phyloP scores from a whole-genome alignment of 2,329 filamentous ascomycete species.

The Scedosporium boydii region DNA sequence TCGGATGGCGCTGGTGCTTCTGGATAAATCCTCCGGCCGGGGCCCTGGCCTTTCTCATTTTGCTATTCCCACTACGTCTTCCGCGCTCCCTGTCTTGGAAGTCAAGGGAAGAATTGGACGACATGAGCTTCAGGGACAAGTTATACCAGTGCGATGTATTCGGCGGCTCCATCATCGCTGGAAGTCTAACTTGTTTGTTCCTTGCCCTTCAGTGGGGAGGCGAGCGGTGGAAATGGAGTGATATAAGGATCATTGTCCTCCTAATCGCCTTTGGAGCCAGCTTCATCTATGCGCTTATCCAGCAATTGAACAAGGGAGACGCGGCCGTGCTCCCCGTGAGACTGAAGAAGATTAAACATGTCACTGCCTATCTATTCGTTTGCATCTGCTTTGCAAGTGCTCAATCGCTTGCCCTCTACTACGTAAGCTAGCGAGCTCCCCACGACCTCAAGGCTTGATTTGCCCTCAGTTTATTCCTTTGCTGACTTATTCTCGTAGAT shows the following conservation, averaged over 20 bases:
- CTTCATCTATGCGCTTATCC: slow-evolving; percentile 17
- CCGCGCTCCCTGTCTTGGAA: slow-evolving; percentile 20
- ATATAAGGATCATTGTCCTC: slow-evolving; percentile 23
- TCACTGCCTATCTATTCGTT: slow-evolving; percentile 22
- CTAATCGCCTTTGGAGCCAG: slow-evolving; percentile 23
- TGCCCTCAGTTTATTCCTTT: neutral
- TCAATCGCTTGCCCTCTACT: slow-evolving; percentile 24
- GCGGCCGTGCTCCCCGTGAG: slow-evolving; percentile 30
- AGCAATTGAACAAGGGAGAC: slow-evolving; percentile 23
- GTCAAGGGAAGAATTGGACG: neutral
- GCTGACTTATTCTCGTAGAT: slow-evolving; percentile 10
- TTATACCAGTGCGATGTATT: neutral
- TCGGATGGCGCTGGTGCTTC: slow-evolving; percentile 53
- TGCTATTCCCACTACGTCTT: slow-evolving; percentile 40
- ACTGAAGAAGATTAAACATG: slow-evolving; percentile 26
- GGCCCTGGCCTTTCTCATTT: slow-evolving; percentile 33
- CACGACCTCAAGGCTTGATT: neutral
- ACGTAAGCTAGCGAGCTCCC: slow-evolving; percentile 6
- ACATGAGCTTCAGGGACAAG: neutral
- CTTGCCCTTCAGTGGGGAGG: slow-evolving; percentile 42
- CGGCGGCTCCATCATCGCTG: slow-evolving; percentile 20
- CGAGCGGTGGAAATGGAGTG: slow-evolving; percentile 20
- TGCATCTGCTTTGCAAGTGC: slow-evolving; percentile 25
- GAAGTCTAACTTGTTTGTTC: slow-evolving; percentile 34
- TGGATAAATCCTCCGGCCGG: slow-evolving; percentile 49